Conservation (phyloP, 2,329 filamentous ascomycete genomes). For the Stagonosporopsis chrysanthemi region DNA sequence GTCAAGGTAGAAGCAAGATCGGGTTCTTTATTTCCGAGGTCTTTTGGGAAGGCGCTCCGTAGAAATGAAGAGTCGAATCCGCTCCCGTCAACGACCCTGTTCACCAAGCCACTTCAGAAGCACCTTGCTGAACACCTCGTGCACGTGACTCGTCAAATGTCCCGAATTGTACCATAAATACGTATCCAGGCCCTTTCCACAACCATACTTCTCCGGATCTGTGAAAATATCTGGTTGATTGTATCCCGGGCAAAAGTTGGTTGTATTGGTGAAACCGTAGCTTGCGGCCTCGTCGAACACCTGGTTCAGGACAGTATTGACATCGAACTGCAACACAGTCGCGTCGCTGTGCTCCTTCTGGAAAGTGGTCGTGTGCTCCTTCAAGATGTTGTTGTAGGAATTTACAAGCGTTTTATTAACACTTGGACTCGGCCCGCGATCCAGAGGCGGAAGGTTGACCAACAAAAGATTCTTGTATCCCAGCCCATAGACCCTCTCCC, state of each 20-base stretch:
- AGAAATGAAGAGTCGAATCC: neutral
- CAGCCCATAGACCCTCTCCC: conserved; percentile 52
- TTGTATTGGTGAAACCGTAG: conserved; percentile 58
- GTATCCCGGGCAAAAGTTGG: conserved; percentile 55
- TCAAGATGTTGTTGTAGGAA: conserved; percentile 55
- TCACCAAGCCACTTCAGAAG: conserved; percentile 29
- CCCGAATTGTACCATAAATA: conserved; percentile 61
- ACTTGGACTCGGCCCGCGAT: conserved; percentile 8
- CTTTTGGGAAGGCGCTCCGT: neutral
- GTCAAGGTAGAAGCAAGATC: too few species aligned
- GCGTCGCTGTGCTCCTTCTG: conserved; percentile 39
- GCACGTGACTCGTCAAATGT: conserved; percentile 55
- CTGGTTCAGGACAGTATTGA: conserved; percentile 51
- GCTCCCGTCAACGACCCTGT: conserved; percentile 9
- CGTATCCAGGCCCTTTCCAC: conserved; percentile 49
- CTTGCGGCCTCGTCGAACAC: conserved; percentile 53
- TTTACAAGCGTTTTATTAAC: conserved; percentile 48
- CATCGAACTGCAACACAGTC: conserved; percentile 55
- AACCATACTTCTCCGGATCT: conserved; percentile 56
- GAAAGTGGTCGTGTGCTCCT: conserved; percentile 47
- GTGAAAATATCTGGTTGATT: conserved; percentile 56
- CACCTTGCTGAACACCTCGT: conserved; percentile 48
- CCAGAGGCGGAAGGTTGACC: conserved; percentile 22
- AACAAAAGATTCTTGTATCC: conserved; percentile 58
- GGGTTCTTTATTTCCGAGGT: too few species aligned